These are phyloP conservation scores for Schwanniomyces occidentalis DNA, from an alignment of 805 yeast species.

Conservation along the genomic window DNA sequence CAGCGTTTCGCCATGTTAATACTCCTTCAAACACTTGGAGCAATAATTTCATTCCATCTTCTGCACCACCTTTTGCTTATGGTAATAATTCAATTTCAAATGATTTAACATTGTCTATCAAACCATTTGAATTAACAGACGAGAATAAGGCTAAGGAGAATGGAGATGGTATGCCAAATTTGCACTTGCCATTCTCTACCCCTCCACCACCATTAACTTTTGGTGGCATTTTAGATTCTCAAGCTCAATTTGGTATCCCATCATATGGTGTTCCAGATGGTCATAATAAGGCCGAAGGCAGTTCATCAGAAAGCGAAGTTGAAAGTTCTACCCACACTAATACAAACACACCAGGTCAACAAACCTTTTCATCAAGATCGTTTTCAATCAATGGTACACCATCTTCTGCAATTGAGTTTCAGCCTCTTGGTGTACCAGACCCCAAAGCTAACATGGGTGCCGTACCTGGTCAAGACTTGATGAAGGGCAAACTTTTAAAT, in stretches of 20 bases:
- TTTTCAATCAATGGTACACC: slow-evolving; percentile 4
- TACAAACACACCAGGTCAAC: slow-evolving; percentile 3
- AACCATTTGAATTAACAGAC: slow-evolving; percentile 27
- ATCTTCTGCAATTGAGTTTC: slow-evolving; percentile 4
- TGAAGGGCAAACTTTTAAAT: slow-evolving; percentile 4
- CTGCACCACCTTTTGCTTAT: slow-evolving; percentile 39
- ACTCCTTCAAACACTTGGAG: slow-evolving; percentile 42
- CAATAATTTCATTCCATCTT: slow-evolving; percentile 29
- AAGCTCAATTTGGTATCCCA: slow-evolving; percentile 7
- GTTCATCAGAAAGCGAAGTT: slow-evolving; percentile 14
- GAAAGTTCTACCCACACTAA: slow-evolving; percentile 10
- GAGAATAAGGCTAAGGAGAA: slow-evolving; percentile 10
- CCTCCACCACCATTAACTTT: slow-evolving; percentile 23
- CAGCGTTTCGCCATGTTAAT: slow-evolving; percentile 18
- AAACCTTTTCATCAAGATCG: not conserved
- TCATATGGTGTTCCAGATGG: slow-evolving; percentile 5
- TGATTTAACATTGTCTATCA: slow-evolving; percentile 15
- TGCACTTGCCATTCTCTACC: slow-evolving; percentile 23
- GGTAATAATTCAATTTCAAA: slow-evolving; percentile 1
- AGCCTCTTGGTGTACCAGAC: slow-evolving; percentile 1
- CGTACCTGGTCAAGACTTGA: slow-evolving; percentile 1
- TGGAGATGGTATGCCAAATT: slow-evolving; percentile 7
- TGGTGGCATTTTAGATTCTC: slow-evolving; percentile 22
- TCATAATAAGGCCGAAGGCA: slow-evolving; percentile 5
- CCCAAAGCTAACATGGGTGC: not conserved